Evolutionary conservation across 805 yeast genomes (phyloP).

Genomic region (Starmerella sp.): DNA sequence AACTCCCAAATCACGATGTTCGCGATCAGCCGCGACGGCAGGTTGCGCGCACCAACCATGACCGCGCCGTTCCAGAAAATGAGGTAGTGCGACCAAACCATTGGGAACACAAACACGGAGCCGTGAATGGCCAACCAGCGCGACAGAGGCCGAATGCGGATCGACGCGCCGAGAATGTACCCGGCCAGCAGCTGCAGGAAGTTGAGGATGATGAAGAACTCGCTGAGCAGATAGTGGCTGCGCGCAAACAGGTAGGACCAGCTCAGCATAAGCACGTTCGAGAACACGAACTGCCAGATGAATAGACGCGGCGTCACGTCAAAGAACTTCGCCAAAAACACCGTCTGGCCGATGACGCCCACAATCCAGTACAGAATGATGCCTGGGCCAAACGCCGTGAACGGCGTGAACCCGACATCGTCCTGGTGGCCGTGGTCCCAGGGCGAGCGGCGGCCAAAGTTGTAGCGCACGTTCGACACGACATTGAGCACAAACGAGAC

Average conservation of each 20-base stretch:
- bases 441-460: constrained; percentile 43
- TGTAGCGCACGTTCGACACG: constrained; percentile 45
- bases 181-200: constrained; percentile 46
- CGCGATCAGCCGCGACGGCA: constrained; percentile 57
- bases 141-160: constrained; percentile 39
- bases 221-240: constrained; percentile 48
- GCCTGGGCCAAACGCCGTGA: constrained; percentile 38
- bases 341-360: constrained; percentile 41
- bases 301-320: constrained; percentile 25
- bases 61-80: constrained; percentile 83
- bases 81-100: constrained; percentile 62
- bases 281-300: constrained; percentile 52
- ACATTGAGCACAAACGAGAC: constrained; percentile 46
- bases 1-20: constrained; percentile 71
- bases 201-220: constrained; percentile 47
- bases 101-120: constrained; percentile 57
- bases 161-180: constrained; percentile 52
- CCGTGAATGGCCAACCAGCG: constrained; percentile 52
- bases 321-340: constrained; percentile 28
- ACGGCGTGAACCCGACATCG: constrained; percentile 55
- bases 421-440: constrained; percentile 35
- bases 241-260: constrained; percentile 57
- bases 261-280: constrained; percentile 47
- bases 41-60: constrained; percentile 45
- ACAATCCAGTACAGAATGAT: constrained; percentile 47